These are phyloP conservation scores for Anthostomella pinea DNA, from an alignment of 2,329 filamentous ascomycete genomes.

Conservation along the genomic window DNA sequence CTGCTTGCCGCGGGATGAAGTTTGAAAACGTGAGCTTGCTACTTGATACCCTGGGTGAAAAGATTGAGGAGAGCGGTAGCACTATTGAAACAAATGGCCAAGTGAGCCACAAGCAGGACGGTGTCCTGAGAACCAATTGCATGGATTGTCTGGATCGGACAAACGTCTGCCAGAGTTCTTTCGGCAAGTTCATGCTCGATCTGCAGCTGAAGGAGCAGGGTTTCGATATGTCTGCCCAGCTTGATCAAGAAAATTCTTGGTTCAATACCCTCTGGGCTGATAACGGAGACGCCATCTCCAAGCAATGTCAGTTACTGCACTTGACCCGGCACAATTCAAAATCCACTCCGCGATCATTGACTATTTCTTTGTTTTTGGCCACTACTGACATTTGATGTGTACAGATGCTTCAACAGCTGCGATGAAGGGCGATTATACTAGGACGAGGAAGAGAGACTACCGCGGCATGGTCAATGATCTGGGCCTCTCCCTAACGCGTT, in stretches of 20 bases:
- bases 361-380: neutral
- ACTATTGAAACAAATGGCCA: constrained; percentile 54
- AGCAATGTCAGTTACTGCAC: constrained; percentile 58
- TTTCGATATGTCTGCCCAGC: constrained; percentile 70
- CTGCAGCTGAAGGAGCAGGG: constrained; percentile 73
- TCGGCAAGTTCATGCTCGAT: constrained; percentile 79
- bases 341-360: too few relatives aligned
- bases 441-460: constrained; percentile 86
- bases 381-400: constrained; percentile 7
- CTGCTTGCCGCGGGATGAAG: constrained; percentile 90
- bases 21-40: constrained; percentile 91
- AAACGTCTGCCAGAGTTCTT: constrained; percentile 92
- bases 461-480: constrained; percentile 89
- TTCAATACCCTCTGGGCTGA: constrained; percentile 98
- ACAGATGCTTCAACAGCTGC: constrained; percentile 83
- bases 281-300: constrained; percentile 93
- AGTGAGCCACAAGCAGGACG: constrained; percentile 56
- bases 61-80: constrained; percentile 70
- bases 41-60: constrained; percentile 64
- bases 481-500: constrained; percentile 78
- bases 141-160: constrained; percentile 98
- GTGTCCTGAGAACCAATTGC: constrained; percentile 90
- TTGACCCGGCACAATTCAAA: too few relatives aligned
- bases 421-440: constrained; percentile 94
- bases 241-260: constrained; percentile 80